Conservation (phyloP, 2,329 filamentous ascomycete species). For the Xylaria sp. region DNA sequence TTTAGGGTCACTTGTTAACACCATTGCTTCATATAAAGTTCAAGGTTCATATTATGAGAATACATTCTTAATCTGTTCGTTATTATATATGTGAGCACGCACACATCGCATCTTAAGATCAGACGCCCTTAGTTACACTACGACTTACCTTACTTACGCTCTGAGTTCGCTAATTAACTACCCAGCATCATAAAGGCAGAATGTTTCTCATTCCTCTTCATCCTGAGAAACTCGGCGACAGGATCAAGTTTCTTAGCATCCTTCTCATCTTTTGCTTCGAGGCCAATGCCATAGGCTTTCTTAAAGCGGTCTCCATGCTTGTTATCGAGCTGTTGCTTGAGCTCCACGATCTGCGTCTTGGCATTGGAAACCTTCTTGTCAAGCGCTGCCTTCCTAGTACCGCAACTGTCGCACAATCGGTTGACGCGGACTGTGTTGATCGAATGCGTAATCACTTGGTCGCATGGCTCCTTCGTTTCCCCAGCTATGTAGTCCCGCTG, state of each 20-base stretch:
- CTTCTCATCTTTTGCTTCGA: slow-evolving; percentile 18
- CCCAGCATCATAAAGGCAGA: slow-evolving; percentile 34
- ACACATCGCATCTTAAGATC: too few relatives aligned
- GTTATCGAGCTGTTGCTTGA: slow-evolving; percentile 35
- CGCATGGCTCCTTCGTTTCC: slow-evolving; percentile 34
- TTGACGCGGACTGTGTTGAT: slow-evolving; percentile 38
- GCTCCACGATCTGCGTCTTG: slow-evolving; percentile 35
- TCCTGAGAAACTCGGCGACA: slow-evolving; percentile 20
- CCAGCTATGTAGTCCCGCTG: slow-evolving; percentile 38
- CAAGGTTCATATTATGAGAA: too few relatives aligned
- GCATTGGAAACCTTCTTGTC: slow-evolving; percentile 34
- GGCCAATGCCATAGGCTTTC: slow-evolving; percentile 40
- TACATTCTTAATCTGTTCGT: too few relatives aligned
- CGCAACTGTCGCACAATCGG: slow-evolving; percentile 38
- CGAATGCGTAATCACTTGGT: slow-evolving; percentile 35
- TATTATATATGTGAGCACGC: not conserved
- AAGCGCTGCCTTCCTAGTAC: slow-evolving; percentile 18
- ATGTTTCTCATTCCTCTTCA: slow-evolving; percentile 29
- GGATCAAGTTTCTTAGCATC: not conserved
- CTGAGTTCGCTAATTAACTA: too few relatives aligned
- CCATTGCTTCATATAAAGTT: too few relatives aligned
- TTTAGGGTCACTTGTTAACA: too few relatives aligned
- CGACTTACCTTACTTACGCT: too few relatives aligned
- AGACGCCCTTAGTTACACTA: slow-evolving; percentile 1
- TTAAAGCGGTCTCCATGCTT: slow-evolving; percentile 41